These are phyloP conservation scores for Termitomyces titanicus DNA, from an alignment of 768 basidiomycete species.

Conservation along the genomic window DNA sequence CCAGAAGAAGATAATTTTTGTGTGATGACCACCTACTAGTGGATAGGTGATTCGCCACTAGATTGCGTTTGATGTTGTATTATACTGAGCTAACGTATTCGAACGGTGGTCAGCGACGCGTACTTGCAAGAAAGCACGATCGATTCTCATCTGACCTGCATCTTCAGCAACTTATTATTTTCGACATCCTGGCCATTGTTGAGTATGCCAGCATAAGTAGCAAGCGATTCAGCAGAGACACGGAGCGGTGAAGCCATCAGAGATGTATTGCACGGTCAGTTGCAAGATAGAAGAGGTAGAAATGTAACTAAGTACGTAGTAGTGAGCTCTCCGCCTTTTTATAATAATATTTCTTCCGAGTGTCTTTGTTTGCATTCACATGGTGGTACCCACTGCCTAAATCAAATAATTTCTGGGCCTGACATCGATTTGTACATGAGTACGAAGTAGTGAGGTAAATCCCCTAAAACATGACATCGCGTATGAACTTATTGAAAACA, in stretches of 20 bases:
- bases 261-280: neutral
- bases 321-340: neutral
- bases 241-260: slow-evolving; percentile 9
- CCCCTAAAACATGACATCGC: no score
- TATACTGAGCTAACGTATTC: slow-evolving; percentile 22
- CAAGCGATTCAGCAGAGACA: slow-evolving; percentile 15
- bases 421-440: no score
- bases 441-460: no score
- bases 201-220: slow-evolving; percentile 13
- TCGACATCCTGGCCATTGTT: slow-evolving; percentile 4
- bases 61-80: slow-evolving; percentile 20
- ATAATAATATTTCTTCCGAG: neutral
- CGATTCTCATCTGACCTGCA: slow-evolving; percentile 13
- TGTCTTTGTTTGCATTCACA: neutral
- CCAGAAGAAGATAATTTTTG: neutral
- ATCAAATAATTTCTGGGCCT: no score
- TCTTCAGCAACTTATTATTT: slow-evolving; percentile 14
- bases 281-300: neutral
- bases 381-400: no score
- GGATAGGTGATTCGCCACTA: slow-evolving; percentile 15
- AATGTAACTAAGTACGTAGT: neutral
- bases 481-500: no score
- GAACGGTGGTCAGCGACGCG: neutral
- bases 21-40: slow-evolving; percentile 12
- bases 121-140: neutral